phyloP scores from a whole-genome alignment of 1,284 basidiomycete species.

The Fistulina hepatica region DNA sequence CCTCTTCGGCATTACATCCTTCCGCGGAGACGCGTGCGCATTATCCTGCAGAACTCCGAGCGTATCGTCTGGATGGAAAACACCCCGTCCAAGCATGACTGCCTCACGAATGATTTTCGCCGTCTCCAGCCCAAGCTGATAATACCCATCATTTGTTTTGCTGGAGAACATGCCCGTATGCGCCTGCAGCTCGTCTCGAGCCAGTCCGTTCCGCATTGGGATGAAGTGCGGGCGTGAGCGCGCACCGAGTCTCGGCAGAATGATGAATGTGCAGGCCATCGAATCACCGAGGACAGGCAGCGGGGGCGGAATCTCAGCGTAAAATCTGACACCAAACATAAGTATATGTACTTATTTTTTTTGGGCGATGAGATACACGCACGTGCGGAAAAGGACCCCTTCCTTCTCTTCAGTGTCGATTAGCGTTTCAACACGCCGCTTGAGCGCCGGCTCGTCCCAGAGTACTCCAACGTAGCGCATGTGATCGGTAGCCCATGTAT shows the following conservation, averaged over 20 bases:
- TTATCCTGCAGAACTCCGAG: too few relatives aligned
- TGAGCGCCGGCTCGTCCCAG: constrained; percentile 70
- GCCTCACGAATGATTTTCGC: constrained; percentile 51
- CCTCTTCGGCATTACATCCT: too few relatives aligned
- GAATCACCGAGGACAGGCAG: constrained; percentile 37
- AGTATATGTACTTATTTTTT: constrained; percentile 5
- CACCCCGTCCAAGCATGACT: constrained; percentile 24
- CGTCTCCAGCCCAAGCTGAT: constrained; percentile 66
- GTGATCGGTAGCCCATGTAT: constrained; percentile 78
- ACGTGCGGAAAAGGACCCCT: constrained; percentile 70
- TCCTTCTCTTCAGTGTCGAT: constrained; percentile 47
- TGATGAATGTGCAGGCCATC: constrained; percentile 60
- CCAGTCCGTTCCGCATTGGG: constrained; percentile 53
- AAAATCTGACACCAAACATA: constrained; percentile 44
- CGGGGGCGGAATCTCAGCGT: constrained; percentile 59
- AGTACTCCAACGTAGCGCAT: constrained; percentile 83
- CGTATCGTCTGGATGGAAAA: constrained; percentile 1
- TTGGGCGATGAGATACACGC: constrained; percentile 21
- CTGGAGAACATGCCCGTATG: constrained; percentile 86
- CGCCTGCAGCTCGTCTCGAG: constrained; percentile 74
- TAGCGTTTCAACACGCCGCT: constrained; percentile 51
- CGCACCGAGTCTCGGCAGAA: constrained; percentile 52
- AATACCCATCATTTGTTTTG: constrained; percentile 82
- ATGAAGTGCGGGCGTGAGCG: constrained; percentile 45
- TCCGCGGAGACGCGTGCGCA: too few relatives aligned